phyloP scores from a whole-genome alignment of 2,329 filamentous ascomycete genomes.

The Beauveria sp. region DNA sequence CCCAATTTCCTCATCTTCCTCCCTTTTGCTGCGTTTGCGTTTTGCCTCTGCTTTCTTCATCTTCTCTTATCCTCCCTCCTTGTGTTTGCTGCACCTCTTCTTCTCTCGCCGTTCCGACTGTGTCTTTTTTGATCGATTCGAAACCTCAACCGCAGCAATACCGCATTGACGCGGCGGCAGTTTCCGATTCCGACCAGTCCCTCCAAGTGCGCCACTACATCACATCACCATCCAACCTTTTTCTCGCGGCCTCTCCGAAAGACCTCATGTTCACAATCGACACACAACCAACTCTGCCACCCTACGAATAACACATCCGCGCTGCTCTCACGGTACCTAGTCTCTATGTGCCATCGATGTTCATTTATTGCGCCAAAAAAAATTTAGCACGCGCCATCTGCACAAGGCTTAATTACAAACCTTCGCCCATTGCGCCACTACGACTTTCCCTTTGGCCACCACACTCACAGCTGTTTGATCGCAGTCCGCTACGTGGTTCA shows the following conservation, averaged over 20 bases:
- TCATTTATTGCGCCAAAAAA: background rate
- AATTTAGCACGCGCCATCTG: background rate
- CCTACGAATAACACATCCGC: background rate
- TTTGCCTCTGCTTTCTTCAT: background rate
- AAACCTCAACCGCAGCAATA: background rate
- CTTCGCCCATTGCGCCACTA: background rate
- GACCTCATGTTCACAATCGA: slow-evolving; percentile 3
- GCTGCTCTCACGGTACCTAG: background rate
- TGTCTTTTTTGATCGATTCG: background rate
- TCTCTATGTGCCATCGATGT: background rate
- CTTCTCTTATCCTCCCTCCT: background rate
- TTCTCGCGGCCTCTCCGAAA: background rate
- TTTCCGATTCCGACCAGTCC: no score
- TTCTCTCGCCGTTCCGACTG: background rate
- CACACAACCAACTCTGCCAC: background rate
- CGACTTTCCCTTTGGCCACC: background rate
- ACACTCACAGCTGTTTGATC: background rate
- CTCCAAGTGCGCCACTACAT: no score
- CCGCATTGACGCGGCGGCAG: background rate
- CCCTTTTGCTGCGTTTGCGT: background rate
- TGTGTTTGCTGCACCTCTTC: background rate
- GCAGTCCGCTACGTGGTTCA: background rate
- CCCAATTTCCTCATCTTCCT: background rate
- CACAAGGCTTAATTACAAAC: background rate
- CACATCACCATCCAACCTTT: background rate